phyloP scores from a whole-genome alignment of 768 basidiomycete genomes.

The Gloeopeniophorella convolvens region DNA sequence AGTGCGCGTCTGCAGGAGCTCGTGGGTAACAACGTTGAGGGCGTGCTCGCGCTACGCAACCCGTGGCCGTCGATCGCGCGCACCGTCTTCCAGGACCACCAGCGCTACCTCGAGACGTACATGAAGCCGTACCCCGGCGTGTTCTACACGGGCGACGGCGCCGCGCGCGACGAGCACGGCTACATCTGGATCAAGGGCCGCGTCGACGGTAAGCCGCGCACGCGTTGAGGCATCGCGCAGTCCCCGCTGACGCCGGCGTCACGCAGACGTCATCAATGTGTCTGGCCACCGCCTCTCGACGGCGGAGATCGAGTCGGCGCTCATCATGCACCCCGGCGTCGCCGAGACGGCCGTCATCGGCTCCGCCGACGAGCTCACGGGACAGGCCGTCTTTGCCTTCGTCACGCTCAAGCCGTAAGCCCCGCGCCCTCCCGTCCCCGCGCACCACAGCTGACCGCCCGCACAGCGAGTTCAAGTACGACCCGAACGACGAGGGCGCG shows the following conservation, averaged over 20 bases:
- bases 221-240: not conserved
- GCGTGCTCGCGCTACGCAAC: conserved; percentile 76
- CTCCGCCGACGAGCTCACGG: conserved; percentile 79
- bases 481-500: conserved; percentile 57
- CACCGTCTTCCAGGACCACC: conserved; percentile 88
- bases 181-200: conserved; percentile 99
- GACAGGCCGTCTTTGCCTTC: conserved; percentile 92
- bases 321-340: conserved; percentile 91
- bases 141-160: conserved; percentile 98
- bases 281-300: conserved; percentile 96
- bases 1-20: conserved; percentile 39
- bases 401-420: conserved; percentile 90
- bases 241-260: conserved; percentile 1
- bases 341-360: conserved; percentile 96
- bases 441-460: too few species aligned
- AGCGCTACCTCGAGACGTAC: conserved; percentile 74
- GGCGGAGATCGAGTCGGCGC: conserved; percentile 95
- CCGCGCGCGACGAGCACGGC: conserved; percentile 87
- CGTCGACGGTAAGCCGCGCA: conserved; percentile 64
- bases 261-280: conserved; percentile 92
- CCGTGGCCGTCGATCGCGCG: conserved; percentile 97
- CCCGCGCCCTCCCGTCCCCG: too few species aligned
- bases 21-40: conserved; percentile 79
- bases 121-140: conserved; percentile 83
- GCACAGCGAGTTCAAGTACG: conserved; percentile 70